Base-by-base conservation (phyloP, 305 asterid species). In the Rubia occidens region DNA sequence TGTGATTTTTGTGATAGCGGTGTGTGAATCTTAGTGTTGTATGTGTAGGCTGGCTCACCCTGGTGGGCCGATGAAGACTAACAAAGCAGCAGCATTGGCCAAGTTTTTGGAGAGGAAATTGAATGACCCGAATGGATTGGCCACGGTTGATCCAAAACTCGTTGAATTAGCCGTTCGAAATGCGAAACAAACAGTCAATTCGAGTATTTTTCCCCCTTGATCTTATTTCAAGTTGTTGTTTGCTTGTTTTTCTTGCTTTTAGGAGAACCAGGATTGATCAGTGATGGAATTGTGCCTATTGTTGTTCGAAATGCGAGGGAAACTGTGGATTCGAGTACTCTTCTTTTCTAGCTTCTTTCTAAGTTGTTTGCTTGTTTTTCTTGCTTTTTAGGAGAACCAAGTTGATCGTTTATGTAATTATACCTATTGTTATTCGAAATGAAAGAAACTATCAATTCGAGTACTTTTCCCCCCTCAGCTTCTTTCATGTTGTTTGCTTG, bases 11-110 rank as follows among this genome's bases (percentile, higher is more conserved):
- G 24, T 5, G 7, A 29, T 6, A 68, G 2, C 26, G 10, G 29
- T 47, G 58, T 15, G 21, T 59, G 60, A 54, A 63, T 37, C 32
- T 64, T 29, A 21, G 71, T 71, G 78, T 49, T 80, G 70, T 82
- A 75, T 79, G 71, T 82, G 70, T 73, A 93, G 98, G 89, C 77
- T 44, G 80, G 94, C 98, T 72, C 98, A 90, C 74, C 98, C 98
- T 55, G 98, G 90, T 40, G 98, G 98, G 18, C 88, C 97, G n/a
- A 74, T 93, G 82, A 93, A 87, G 89, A 93, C 98, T 8, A 93
- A 93, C 72, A 93, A 93, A 82, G 97, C 98, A 1, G 98, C 94
- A 11, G 98, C 98, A 47, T 84, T 93, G 85, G 96, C 97, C 10
- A 93, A 90, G 71, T 93, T 90, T 72, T 87, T 93, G 39, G 87